Base-by-base conservation (phyloP, 768 basidiomycete species). In the Botryobasidium botryosum region DNA sequence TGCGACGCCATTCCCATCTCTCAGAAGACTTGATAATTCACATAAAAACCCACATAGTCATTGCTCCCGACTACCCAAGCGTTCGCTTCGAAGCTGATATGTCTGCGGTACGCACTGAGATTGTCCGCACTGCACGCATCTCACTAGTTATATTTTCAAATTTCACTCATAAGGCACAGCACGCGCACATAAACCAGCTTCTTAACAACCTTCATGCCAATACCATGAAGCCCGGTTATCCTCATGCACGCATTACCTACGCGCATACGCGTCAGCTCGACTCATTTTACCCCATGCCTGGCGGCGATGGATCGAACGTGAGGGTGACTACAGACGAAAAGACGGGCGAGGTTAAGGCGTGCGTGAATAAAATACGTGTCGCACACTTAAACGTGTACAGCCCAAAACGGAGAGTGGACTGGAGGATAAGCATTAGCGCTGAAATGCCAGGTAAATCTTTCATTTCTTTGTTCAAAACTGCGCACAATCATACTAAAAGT, bases 61-160 rank as follows among this genome's bases (percentile, higher is more conserved):
- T 92, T 4, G 52, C 62, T 4, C 76, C 79, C 6, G 72, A 78
- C 42, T 62, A 58, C 27, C 49, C 71, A 3, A 77, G 83, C 40
- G 57, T 76, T 45, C 75, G 77, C 10, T 96, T 96, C 59, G 83
- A 90, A 59, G 82, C 86, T 49, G 90, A 92, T 57, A 96, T 99
- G 91, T 72, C 84, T 35, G 62, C 68, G 51, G 86, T 92, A 57
- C 56, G 80, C 70, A 23, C 13, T 33, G n/a, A 32, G 39, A 50
- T 20, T 59, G 61, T 51, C 66, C 66, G 49, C 40, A 50, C 18
- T 54, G 64, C 10, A 57, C n/a, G n/a, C n/a, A n/a, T n/a, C n/a
- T n/a, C n/a, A n/a, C n/a, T n/a, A n/a, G n/a, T n/a, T n/a, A n/a
- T n/a, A n/a, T n/a, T n/a, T n/a, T 65, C 29, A 66, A 66, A 49